Conservation (phyloP, 495 filamentous ascomycete species). For the Astrothelium macrocarpum region DNA sequence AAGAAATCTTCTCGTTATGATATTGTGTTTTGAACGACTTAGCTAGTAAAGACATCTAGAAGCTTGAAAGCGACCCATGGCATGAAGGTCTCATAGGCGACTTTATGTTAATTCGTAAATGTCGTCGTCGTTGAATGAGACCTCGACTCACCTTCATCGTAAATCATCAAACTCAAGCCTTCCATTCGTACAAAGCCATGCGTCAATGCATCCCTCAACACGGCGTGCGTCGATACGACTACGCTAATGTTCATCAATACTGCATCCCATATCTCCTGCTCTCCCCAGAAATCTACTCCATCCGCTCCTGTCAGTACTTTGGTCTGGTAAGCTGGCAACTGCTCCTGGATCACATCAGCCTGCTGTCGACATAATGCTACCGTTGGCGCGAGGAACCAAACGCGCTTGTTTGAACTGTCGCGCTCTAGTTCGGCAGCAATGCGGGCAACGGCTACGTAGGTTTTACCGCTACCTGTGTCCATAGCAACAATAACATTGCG, state of each 20-base stretch:
- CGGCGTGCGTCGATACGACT: conserved; percentile 67
- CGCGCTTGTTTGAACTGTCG: conserved; percentile 39
- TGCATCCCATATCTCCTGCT: conserved; percentile 61
- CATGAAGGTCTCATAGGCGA: too few species aligned
- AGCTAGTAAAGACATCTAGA: too few species aligned
- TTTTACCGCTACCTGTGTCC: conserved; percentile 92
- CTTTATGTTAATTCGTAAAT: neutral
- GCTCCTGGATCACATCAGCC: conserved; percentile 46
- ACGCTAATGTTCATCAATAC: conserved; percentile 58
- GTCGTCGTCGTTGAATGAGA: too few species aligned
- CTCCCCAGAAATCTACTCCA: conserved; percentile 65
- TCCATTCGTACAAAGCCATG: conserved; percentile 72
- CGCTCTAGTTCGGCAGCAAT: conserved; percentile 67
- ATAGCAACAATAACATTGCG: conserved; percentile 82
- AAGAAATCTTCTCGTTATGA: neutral
- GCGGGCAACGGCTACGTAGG: conserved; percentile 71
- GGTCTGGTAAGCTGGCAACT: conserved; percentile 54
- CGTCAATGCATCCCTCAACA: conserved; percentile 67
- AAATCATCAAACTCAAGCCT: conserved; percentile 60
- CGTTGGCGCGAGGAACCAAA: conserved; percentile 83
- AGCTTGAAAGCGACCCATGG: too few species aligned
- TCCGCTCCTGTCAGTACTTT: conserved; percentile 58
- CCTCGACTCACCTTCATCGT: conserved; percentile 68
- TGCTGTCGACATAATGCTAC: conserved; percentile 70
- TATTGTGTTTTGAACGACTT: too few species aligned